Conservation (phyloP, 306 rosid genomes). For the Hippophae rhamnoides region DNA sequence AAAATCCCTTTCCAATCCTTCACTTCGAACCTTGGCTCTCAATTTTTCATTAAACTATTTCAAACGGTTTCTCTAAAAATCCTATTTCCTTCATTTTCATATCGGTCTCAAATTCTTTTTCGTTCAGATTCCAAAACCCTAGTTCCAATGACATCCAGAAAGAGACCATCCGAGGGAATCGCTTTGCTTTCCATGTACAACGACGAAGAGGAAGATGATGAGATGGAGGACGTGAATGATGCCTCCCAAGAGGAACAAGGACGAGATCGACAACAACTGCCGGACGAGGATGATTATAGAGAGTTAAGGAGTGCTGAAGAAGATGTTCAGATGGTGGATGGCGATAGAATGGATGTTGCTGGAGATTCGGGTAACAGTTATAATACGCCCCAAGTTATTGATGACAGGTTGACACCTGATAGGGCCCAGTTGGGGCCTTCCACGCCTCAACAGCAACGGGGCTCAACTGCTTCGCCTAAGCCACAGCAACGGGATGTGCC, state of each 20-base stretch:
- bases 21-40: no score
- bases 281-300: conserved; percentile 11
- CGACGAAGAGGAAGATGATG: conserved; percentile 51
- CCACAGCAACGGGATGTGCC: conserved; percentile 22
- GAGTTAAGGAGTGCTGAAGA: conserved; percentile 37
- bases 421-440: conserved; percentile 30
- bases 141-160: conserved; percentile 51
- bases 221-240: conserved; percentile 45
- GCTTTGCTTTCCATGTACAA: conserved; percentile 77
- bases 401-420: conserved; percentile 24
- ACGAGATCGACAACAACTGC: conserved; percentile 14
- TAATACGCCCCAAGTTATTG: conserved; percentile 12
- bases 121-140: conserved; percentile 26
- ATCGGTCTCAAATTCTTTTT: neutral
- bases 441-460: conserved; percentile 27
- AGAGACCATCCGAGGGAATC: conserved; percentile 70
- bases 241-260: conserved; percentile 4
- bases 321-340: conserved; percentile 29
- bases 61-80: neutral
- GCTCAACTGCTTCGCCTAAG: conserved; percentile 26
- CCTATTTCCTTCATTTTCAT: neutral
- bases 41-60: no score
- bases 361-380: conserved; percentile 33
- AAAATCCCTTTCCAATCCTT: no score
- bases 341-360: conserved; percentile 14